Evolutionary conservation across 73 alveolate genomes (phyloP), one percentile per base, ranked within the genome.

Genomic region (Paramecium biaurelia): DNA sequence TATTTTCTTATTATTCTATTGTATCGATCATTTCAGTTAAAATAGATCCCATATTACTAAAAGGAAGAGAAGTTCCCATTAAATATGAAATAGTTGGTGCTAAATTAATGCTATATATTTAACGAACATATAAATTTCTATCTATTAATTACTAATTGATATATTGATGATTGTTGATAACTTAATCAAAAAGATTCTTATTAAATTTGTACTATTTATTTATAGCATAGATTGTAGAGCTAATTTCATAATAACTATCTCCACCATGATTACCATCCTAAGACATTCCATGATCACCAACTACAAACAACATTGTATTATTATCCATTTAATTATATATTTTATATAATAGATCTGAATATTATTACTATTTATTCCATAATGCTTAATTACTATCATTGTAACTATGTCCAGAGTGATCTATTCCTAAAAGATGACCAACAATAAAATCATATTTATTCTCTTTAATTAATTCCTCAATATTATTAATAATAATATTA

Each of bases 211-310:
- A 21, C 20, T 26, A 56, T 37, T 72, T 59, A 93, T 32, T 67
- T 0, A 67, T 76, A 92, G 92, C 28, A 93, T 49, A 92, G 5
- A 94, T 38, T 8, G 67, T 84, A 14, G 97, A 30, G 24, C 70
- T 57, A 12, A 85, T 14, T 86, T 95, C 98, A 67, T 76, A 43
- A 12, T 14, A 23, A 14, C 96, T 28, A 18, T 92, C 96, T 12
- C 97, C 98, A 20, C 98, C 98, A 93, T 96, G 98, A 67, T 89
- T 93, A 1, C 98, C 98, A 7, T 43, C 95, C 9, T 93, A 95
- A 9, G 98, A 93, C 98, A 94, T 92, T 10, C 98, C 98, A 70
- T 96, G 98, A 92, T 96, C 98, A 4, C 98, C 97, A 28, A 93
- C 63, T 3, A 96, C 92, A 34, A 96, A 14, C 8, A 96, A 53